A percentile compares a stretch with the other conserved stretches of the same genome.
Evolutionary conservation across 2,329 filamentous ascomycete genomes (phyloP).

Genomic region (Dothistroma pini): DNA sequence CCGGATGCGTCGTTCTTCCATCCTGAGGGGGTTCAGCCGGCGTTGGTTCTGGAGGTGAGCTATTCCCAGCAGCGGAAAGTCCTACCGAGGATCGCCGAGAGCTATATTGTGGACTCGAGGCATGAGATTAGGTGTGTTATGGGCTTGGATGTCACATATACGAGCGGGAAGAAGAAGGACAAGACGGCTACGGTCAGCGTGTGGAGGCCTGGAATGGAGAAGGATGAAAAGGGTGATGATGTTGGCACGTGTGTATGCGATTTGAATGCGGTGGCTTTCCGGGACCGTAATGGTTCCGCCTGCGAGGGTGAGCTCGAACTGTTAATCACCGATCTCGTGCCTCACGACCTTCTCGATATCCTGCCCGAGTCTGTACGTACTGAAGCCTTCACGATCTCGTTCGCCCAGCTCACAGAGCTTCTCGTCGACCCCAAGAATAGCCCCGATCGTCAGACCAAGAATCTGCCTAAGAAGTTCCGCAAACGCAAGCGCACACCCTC

Average conservation of each 20-base stretch:
- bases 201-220: constrained; percentile 29
- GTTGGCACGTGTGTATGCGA: constrained; percentile 19
- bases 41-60: constrained; percentile 32
- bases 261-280: constrained; percentile 11
- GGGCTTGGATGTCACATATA: constrained; percentile 35
- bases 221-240: constrained; percentile 21
- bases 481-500: constrained; percentile 20
- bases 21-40: neutral
- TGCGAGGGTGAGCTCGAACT: constrained; percentile 15
- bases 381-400: constrained; percentile 16
- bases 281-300: constrained; percentile 4
- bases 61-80: constrained; percentile 33
- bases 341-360: constrained; percentile 2
- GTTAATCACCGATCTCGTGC: constrained; percentile 15
- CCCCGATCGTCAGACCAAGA: neutral
- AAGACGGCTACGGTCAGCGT: constrained; percentile 32
- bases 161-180: constrained; percentile 10
- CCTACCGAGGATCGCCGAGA: constrained; percentile 30
- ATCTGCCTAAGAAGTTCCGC: constrained; percentile 10
- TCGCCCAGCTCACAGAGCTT: constrained; percentile 9
- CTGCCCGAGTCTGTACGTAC: constrained; percentile 4
- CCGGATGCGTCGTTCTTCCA: constrained; percentile 14
- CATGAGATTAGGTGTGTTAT: constrained; percentile 32
- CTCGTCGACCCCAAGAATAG: constrained; percentile 3
- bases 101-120: constrained; percentile 33